phyloP scores from a whole-genome alignment of 306 rosid genomes.

The Malus orientalis region DNA sequence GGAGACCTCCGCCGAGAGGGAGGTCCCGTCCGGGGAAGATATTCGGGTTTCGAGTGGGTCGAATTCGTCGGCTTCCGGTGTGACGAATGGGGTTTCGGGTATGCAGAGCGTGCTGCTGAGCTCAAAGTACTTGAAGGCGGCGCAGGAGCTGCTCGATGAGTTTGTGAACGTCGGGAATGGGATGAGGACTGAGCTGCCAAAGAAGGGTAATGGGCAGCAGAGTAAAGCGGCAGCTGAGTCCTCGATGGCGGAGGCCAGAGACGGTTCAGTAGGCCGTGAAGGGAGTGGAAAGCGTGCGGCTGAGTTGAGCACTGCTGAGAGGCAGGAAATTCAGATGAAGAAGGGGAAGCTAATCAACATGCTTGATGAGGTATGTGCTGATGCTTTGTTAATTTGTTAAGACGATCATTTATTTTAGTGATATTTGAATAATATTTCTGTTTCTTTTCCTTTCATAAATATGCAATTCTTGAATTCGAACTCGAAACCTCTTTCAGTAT shows the following conservation, averaged over 20 bases:
- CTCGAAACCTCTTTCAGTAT: not conserved
- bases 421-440: not conserved
- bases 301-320: slow-evolving; percentile 70
- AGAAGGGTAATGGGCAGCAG: slow-evolving; percentile 29
- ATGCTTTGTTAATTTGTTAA: not conserved
- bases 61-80: slow-evolving; percentile 55
- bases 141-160: slow-evolving; percentile 84
- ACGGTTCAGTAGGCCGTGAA: slow-evolving; percentile 42
- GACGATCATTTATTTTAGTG: not conserved
- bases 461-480: not conserved
- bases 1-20: slow-evolving; percentile 22
- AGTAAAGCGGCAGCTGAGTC: slow-evolving; percentile 49
- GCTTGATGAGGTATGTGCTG: slow-evolving; percentile 77
- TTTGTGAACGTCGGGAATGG: slow-evolving; percentile 68
- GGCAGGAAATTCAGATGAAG: slow-evolving; percentile 97
- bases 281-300: slow-evolving; percentile 39
- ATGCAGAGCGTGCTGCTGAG: slow-evolving; percentile 70
- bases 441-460: not conserved
- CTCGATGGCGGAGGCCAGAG: slow-evolving; percentile 40
- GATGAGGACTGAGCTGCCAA: slow-evolving; percentile 38
- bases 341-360: slow-evolving; percentile 81
- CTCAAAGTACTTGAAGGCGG: slow-evolving; percentile 78
- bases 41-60: slow-evolving; percentile 53
- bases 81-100: slow-evolving; percentile 62
- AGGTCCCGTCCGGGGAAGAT: slow-evolving; percentile 46